A percentile compares a stretch with the other conserved stretches of the same genome.
phyloP scores from a whole-genome alignment of 352 stramenopile species.

The Phytophthora hibernalis region DNA sequence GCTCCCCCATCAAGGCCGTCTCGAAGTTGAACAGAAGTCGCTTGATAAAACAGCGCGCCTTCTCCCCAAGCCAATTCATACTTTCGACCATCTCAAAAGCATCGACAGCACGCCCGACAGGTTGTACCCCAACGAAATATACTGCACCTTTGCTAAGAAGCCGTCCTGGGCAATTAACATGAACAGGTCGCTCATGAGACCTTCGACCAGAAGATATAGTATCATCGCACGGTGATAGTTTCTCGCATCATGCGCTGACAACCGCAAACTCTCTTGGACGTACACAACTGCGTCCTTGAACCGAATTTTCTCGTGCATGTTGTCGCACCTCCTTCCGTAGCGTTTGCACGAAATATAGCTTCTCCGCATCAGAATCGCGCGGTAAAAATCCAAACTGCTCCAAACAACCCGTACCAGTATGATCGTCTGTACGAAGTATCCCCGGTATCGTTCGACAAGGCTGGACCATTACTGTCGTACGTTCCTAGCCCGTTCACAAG shows the following conservation, averaged over 20 bases:
- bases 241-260: conserved; percentile 21
- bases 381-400: conserved; percentile 22
- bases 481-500: conserved; percentile 11
- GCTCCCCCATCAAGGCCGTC: conserved; percentile 18
- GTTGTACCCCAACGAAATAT: conserved; percentile 32
- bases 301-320: conserved; percentile 16
- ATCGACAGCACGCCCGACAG: conserved; percentile 26
- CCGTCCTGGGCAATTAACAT: conserved; percentile 24
- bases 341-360: conserved; percentile 23
- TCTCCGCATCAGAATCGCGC: conserved; percentile 17
- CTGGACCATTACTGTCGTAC: conserved; percentile 20
- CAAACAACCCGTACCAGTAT: conserved; percentile 23
- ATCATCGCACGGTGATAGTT: conserved; percentile 17
- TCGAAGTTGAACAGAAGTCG: conserved; percentile 30
- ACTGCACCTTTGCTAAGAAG: conserved; percentile 24
- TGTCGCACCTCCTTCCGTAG: conserved; percentile 18
- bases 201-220: conserved; percentile 19
- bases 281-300: conserved; percentile 21
- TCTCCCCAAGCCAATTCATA: conserved; percentile 20
- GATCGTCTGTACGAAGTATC: conserved; percentile 18
- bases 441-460: conserved; percentile 12
- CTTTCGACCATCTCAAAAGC: conserved; percentile 32
- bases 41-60: conserved; percentile 16
- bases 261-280: conserved; percentile 22
- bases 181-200: conserved; percentile 26